Percentiles rank a stretch among this genome's conserved stretches.
These are phyloP conservation scores for Leishmania guyanensis DNA, from an alignment of 208 protist species.

Conservation along the genomic window DNA sequence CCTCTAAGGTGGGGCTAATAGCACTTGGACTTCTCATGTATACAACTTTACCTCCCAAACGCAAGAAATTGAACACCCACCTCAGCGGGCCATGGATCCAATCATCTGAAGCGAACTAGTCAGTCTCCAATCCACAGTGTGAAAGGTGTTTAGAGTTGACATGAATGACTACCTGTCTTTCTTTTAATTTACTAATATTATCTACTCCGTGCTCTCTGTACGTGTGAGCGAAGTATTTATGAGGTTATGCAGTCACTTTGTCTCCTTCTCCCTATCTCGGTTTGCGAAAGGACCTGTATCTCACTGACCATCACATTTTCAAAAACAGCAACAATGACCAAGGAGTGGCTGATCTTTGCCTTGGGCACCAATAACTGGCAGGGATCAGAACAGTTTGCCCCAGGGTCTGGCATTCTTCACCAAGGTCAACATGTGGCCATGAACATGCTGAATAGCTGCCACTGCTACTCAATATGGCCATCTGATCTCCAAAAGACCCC, in stretches of 20 bases:
- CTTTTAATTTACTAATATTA: constrained; percentile 2
- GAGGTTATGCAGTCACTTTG: constrained; percentile 11
- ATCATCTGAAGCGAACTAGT: neutral
- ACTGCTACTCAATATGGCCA: constrained; percentile 81
- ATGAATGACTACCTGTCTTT: constrained; percentile 9
- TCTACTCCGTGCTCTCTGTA: neutral
- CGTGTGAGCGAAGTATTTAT: neutral
- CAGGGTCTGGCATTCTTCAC: constrained; percentile 80
- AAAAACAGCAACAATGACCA: constrained; percentile 35
- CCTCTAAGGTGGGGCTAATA: constrained; percentile 42
- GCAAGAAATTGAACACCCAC: neutral
- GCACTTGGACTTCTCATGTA: constrained; percentile 13
- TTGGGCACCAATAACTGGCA: constrained; percentile 86
- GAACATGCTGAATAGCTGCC: constrained; percentile 46
- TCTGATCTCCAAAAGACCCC: constrained; percentile 69
- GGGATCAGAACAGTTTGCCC: constrained; percentile 64
- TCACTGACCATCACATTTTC: constrained; percentile 17
- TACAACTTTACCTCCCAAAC: constrained; percentile 7
- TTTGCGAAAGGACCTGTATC: neutral
- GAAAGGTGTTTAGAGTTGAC: neutral
- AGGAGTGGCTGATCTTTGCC: constrained; percentile 72
- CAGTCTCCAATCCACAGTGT: too few species aligned
- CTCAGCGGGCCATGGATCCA: neutral
- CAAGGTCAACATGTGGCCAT: constrained; percentile 72
- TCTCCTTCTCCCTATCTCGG: neutral